These are phyloP conservation scores for Tolypocladium cylindrosporum DNA, from an alignment of 2,329 filamentous ascomycete species.

Conservation along the genomic window DNA sequence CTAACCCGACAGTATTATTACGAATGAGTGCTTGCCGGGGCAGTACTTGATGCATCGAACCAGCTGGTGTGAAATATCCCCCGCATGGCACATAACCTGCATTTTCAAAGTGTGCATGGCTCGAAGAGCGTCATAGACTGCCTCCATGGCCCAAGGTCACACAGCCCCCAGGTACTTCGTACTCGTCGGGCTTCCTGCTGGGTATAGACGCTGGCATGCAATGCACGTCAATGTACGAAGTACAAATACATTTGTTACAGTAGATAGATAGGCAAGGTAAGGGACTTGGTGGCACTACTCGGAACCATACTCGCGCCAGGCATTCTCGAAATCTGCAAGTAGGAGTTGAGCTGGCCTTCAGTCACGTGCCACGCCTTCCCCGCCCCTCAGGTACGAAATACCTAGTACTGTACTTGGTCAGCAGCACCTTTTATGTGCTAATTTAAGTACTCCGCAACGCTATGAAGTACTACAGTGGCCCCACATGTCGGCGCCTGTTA, in stretches of 20 bases:
- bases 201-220: not conserved
- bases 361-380: not conserved
- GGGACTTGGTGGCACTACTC: too few species aligned
- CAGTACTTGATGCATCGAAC: not conserved
- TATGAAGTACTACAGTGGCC: not conserved
- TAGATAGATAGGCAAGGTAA: too few species aligned
- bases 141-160: not conserved
- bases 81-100: not conserved
- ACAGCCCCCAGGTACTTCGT: too few species aligned
- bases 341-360: not conserved
- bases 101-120: not conserved
- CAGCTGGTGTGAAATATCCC: not conserved
- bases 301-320: too few species aligned
- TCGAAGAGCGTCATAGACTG: not conserved
- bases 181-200: not conserved
- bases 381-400: too few species aligned
- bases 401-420: too few species aligned
- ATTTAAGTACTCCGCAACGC: too few species aligned
- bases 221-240: not conserved
- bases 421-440: too few species aligned
- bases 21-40: not conserved
- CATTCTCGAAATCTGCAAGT: too few species aligned
- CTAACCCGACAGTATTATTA: not conserved
- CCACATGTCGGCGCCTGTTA: slow-evolving; percentile 11
- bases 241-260: too few species aligned